Percentiles rank a stretch among this genome's conserved stretches.
Conservation (phyloP, 164 flowering plant genomes). For the Kingdonia uniflora region DNA sequence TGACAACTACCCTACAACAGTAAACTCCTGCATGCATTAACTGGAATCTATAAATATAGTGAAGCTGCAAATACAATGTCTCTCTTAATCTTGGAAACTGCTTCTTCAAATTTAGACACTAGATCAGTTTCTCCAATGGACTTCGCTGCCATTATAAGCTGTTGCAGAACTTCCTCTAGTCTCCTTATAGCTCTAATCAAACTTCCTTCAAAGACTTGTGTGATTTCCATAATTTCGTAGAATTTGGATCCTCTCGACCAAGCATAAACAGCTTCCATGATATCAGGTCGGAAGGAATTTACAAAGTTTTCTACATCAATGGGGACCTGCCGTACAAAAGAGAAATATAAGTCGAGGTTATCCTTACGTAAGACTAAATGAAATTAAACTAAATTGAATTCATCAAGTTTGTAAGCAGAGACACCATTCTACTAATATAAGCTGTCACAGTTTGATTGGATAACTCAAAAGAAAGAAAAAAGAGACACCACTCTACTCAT, state of each 20-base stretch:
- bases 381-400: too few species aligned
- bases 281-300: conserved; percentile 76
- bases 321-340: conserved; percentile 47
- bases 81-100: conserved; percentile 88
- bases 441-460: too few species aligned
- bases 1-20: too few species aligned
- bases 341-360: too few species aligned
- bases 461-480: too few species aligned
- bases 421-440: too few species aligned
- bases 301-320: conserved; percentile 88
- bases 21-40: too few species aligned
- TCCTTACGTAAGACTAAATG: too few species aligned
- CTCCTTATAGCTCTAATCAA: conserved; percentile 95
- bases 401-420: too few species aligned
- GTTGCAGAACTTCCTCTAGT: conserved; percentile 94
- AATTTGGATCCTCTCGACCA: conserved; percentile 97
- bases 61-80: conserved; percentile 99
- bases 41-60: conserved; percentile 47
- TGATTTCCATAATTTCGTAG: conserved; percentile 64
- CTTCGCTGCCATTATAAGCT: conserved; percentile 75
- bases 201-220: conserved; percentile 93
- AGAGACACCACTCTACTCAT: too few species aligned
- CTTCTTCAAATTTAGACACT: conserved; percentile 75
- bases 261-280: conserved; percentile 93
- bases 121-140: conserved; percentile 90